Evolutionary conservation across 257 asterid genomes (phyloP), one percentile per base, ranked within the genome.

Genomic region (Anisodus tanguticus): DNA sequence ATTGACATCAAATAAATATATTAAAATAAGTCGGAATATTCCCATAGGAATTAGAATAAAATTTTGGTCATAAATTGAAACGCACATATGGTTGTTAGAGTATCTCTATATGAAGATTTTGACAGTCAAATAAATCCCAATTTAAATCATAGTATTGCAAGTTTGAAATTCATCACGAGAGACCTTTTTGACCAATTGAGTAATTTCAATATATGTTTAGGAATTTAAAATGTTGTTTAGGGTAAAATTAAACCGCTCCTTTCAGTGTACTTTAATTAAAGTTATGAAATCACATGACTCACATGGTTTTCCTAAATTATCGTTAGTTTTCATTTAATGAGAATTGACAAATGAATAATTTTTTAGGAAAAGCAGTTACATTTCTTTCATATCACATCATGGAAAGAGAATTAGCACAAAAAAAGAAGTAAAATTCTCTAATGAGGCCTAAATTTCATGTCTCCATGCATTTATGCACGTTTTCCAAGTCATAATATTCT

Each of bases 31-130:
- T 76, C 15, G 51, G 81, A 53, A 76, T 76, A 77, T 77, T 77
- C 81, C 81, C 62, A 1, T 26, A 6, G 13, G 64, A 76, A 76
- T 76, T 26, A 51, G 63, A 76, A 76, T 74, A 76, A 51, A 49
- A 76, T 0, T 1, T 53, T 76, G 63, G 45, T 51, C 63, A 51
- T 76, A 22, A 76, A 76, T 7, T 51, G 47, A 51, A 51, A 76
- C 26, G 13, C 16, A 26, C 41, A 51, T 3, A 22, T 69, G 26
- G 26, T 22, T 22, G 26, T 22, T 22, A 22, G 26, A 76, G 12
- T 76, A 51, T 51, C 63, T 53, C 45, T 26, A 12, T 76, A 51
- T 22, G 26, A 22, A 22, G 26, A 22, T 22, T 22, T 22, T 51
- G 59, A 22, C 26, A 22, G 26, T 22, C 26, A 22, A 22, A 22